phyloP scores from a whole-genome alignment of 257 asterid species.

The Striga asiatica region DNA sequence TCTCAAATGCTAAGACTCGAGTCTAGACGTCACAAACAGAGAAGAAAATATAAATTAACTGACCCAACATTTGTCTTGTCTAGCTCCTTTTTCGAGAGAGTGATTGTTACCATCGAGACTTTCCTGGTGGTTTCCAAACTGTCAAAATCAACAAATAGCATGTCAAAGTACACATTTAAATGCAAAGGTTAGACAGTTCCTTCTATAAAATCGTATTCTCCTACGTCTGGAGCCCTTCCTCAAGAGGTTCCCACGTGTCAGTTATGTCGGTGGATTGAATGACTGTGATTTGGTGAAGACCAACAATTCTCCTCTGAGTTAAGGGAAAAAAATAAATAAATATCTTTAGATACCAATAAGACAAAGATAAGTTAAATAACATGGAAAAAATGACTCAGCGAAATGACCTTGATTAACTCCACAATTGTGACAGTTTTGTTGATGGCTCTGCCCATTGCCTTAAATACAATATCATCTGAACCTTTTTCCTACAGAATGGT shows the following conservation, averaged over 20 bases:
- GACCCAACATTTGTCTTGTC: slow-evolving; percentile 64
- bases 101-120: slow-evolving; percentile 80
- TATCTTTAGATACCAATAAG: slow-evolving; percentile 15
- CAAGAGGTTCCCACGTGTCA: slow-evolving; percentile 97
- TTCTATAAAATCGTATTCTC: background rate
- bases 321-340: slow-evolving; percentile 7
- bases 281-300: slow-evolving; percentile 81
- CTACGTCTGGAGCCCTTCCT: slow-evolving; percentile 97
- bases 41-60: slow-evolving; percentile 12
- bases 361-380: background rate
- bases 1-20: too few species aligned
- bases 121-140: slow-evolving; percentile 88
- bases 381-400: background rate
- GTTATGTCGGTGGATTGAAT: slow-evolving; percentile 89
- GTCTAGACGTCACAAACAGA: too few species aligned
- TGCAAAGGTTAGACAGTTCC: too few species aligned
- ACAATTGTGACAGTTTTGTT: slow-evolving; percentile 45
- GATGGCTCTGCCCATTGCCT: slow-evolving; percentile 63
- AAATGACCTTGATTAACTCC: slow-evolving; percentile 41
- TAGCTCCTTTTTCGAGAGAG: slow-evolving; percentile 68
- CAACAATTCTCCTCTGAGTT: slow-evolving; percentile 98
- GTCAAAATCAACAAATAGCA: slow-evolving; percentile 14
- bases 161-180: too few species aligned
- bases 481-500: slow-evolving; percentile 33
- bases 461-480: slow-evolving; percentile 36